A percentile compares a stretch with the other conserved stretches of the same genome.
Conservation (phyloP, 306 rosid species). For the Trifolium repens region DNA sequence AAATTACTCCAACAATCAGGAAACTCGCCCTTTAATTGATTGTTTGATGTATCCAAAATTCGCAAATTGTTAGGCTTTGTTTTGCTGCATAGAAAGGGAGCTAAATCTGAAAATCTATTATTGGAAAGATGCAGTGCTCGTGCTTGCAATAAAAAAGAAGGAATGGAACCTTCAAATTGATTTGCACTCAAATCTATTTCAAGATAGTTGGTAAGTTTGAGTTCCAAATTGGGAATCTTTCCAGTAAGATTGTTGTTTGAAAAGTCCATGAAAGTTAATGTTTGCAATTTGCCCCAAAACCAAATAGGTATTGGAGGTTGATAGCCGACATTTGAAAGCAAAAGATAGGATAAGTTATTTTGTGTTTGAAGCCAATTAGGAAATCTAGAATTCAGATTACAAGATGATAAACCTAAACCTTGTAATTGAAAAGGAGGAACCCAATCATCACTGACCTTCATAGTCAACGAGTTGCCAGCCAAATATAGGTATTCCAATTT, state of each 20-base stretch:
- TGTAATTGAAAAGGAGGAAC: slow-evolving; percentile 32
- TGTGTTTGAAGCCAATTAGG: slow-evolving; percentile 30
- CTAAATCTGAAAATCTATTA: background rate
- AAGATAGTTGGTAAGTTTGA: background rate
- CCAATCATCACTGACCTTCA: background rate
- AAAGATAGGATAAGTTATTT: fast-evolving
- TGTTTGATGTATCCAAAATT: slow-evolving; percentile 15
- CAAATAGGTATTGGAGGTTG: background rate
- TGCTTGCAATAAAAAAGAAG: background rate
- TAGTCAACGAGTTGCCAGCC: background rate
- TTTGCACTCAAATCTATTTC: background rate
- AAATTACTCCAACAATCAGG: slow-evolving; percentile 31
- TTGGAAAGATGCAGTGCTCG: background rate
- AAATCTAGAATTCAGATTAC: background rate
- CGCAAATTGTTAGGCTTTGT: background rate
- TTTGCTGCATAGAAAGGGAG: background rate
- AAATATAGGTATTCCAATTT: background rate
- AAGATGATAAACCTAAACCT: background rate
- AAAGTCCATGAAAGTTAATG: fast-evolving
- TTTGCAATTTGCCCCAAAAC: slow-evolving; percentile 15
- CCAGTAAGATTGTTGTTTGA: slow-evolving; percentile 8
- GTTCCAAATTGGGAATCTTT: slow-evolving; percentile 4
- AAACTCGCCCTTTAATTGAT: background rate
- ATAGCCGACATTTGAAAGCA: background rate
- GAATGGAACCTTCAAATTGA: slow-evolving; percentile 28